Evolutionary conservation across 1,284 basidiomycete species (phyloP).

Genomic region (Tranzscheliella williamsii): DNA sequence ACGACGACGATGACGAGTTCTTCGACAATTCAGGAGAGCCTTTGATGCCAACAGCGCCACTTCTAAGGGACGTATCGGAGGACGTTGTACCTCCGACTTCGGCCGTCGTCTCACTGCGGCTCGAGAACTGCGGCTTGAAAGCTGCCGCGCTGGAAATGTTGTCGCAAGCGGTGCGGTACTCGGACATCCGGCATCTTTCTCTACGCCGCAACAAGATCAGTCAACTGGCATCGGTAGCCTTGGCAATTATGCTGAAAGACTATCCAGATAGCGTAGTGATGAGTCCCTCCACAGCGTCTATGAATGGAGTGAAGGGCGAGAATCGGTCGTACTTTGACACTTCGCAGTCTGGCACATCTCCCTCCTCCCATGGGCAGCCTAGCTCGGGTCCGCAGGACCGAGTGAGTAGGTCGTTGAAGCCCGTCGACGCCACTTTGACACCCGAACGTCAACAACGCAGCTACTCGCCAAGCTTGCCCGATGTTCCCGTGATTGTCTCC

Average conservation of each 20-base stretch:
- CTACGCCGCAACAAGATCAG: constrained; percentile 52
- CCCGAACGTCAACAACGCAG: constrained; percentile 22
- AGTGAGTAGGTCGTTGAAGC: constrained; percentile 6
- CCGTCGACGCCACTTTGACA: constrained; percentile 3
- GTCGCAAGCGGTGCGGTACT: constrained; percentile 48
- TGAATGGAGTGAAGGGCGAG: not conserved
- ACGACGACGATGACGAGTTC: constrained; percentile 34
- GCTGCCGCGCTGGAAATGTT: constrained; percentile 47
- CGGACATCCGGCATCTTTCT: constrained; percentile 54
- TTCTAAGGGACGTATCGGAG: constrained; percentile 37
- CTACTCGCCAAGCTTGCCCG: constrained; percentile 47
- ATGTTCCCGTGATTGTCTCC: constrained; percentile 46
- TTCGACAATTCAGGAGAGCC: constrained; percentile 49
- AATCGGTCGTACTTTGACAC: constrained; percentile 23
- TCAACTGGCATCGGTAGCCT: constrained; percentile 24
- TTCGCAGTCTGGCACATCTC: not conserved
- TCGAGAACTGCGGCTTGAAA: constrained; percentile 54
- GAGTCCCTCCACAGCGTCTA: not conserved
- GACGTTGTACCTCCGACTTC: constrained; percentile 32
- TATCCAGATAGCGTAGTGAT: constrained; percentile 34
- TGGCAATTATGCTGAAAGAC: constrained; percentile 50
- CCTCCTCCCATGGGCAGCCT: not conserved
- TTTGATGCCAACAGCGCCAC: constrained; percentile 52
- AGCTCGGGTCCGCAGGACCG: constrained; percentile 1
- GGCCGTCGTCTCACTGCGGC: constrained; percentile 45